Conservation (phyloP, 192 early-diverging fungal genomes). For the Phycomyces nitens region DNA sequence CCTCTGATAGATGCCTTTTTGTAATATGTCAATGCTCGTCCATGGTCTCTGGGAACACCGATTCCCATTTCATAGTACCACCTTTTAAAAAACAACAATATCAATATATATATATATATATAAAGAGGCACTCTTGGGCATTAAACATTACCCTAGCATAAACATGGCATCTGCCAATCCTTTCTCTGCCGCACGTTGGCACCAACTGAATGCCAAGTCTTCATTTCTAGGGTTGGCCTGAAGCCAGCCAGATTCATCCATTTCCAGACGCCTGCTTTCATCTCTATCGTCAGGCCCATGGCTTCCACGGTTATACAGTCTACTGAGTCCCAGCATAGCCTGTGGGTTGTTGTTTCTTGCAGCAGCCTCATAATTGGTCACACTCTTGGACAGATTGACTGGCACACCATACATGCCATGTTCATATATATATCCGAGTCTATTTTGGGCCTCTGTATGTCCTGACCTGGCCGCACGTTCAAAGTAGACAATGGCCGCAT, state of each 20-base stretch:
- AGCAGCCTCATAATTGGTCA: conserved; percentile 8
- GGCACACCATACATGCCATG: conserved; percentile 12
- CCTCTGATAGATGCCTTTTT: conserved; percentile 26
- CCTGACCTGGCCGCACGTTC: conserved; percentile 75
- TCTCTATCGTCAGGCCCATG: conserved; percentile 18
- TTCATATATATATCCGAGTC: conserved; percentile 29
- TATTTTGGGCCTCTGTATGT: conserved; percentile 56
- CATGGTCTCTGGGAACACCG: conserved; percentile 23
- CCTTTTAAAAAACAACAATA: conserved; percentile 1
- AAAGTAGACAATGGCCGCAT: conserved; percentile 73
- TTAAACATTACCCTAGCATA: conserved; percentile 74
- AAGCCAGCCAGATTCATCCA: conserved; percentile 22
- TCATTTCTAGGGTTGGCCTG: conserved; percentile 4
- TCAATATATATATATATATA: background rate
- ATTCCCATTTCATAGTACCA: conserved; percentile 38
- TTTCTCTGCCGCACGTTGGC: conserved; percentile 72
- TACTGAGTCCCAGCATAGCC: conserved; percentile 18
- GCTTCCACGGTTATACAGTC: conserved; percentile 14
- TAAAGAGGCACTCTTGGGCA: background rate
- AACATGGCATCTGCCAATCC: conserved; percentile 76
- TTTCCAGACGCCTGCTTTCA: background rate
- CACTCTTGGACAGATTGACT: conserved; percentile 9
- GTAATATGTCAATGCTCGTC: conserved; percentile 28
- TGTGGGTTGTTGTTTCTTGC: background rate
- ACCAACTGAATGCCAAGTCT: conserved; percentile 72